Base-by-base conservation (phyloP, 2,329 filamentous ascomycete species). In the Colletotrichum theobromicola region DNA sequence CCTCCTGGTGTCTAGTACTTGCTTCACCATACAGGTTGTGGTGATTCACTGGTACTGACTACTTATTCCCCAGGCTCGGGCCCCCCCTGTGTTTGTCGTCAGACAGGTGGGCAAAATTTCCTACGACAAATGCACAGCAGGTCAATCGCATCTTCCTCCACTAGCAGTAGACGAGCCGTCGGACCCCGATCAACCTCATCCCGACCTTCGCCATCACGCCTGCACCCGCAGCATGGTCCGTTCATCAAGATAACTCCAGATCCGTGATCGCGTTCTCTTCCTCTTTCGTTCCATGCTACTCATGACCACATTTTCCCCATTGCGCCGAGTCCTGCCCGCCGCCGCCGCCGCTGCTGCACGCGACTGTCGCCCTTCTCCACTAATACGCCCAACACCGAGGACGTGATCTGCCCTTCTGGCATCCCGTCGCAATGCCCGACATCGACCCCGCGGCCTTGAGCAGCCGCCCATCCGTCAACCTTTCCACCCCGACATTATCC, bases 361-460 rank as follows among this genome's bases (percentile, higher is more conserved):
- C 88, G 87, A 88, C 86, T 78, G 73, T 65, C 70, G 64, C 73
- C 70, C 65, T 68, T 42, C 53, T 67, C 74, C 74, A 76, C 74
- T 75, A 75, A 75, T 67, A 75, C 72, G 63, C 69, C 46, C 28
- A 58, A 64, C 72, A 57, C 58, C 18, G 69, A 64, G 62, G 57
- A 75, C 72, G 72, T 75, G 72, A 67, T 71, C 72, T 74, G 70
- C 70, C 46, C 46, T 34, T 70, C 61, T 66, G 67, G 67, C 72
- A 70, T 66, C 50, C 72, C 63, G 32, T 67, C 80, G 81, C 79
- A 77, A 93, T 93, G 91, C 91, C 91, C 79, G 92, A 93, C 85
- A 93, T 93, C 85, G 92, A 93, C 86, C 92, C 92, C 80, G 91
- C 92, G 86, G 91, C 92, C 77, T 84, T 93, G 79, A 93, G 91